phyloP scores from a whole-genome alignment of 345 rosid species.

The Salix exigua region DNA sequence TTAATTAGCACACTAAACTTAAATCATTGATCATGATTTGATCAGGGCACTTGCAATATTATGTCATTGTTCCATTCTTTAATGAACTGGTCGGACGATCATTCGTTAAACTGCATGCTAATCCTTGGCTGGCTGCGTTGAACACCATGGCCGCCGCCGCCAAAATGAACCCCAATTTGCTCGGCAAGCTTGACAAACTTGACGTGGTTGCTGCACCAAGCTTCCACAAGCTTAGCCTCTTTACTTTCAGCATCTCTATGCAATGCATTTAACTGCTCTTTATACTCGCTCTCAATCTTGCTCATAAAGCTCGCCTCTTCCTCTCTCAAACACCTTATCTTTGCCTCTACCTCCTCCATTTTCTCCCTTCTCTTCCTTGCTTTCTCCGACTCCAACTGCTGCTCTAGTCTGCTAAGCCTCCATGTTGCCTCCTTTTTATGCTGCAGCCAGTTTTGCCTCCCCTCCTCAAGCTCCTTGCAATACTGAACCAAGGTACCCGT shows the following conservation, averaged over 20 bases:
- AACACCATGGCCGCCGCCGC: background rate
- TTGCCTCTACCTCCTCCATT: constrained; percentile 79
- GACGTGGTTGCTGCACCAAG: constrained; percentile 21
- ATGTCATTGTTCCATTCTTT: background rate
- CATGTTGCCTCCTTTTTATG: constrained; percentile 94
- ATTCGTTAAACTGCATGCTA: background rate
- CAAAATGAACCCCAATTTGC: constrained; percentile 17
- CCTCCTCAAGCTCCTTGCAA: constrained; percentile 91
- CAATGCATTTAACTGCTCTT: constrained; percentile 59
- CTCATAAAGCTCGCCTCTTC: constrained; percentile 69
- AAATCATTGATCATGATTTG: too few species aligned
- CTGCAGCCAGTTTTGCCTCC: constrained; percentile 66
- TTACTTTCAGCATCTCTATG: constrained; percentile 79
- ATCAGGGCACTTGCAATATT: too few species aligned
- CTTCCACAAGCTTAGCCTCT: constrained; percentile 37
- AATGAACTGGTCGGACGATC: background rate
- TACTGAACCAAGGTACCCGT: constrained; percentile 64
- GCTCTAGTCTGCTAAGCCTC: constrained; percentile 86
- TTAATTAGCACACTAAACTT: too few species aligned
- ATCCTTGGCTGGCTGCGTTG: background rate
- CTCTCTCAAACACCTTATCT: constrained; percentile 81
- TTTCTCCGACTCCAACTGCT: constrained; percentile 94
- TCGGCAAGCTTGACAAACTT: constrained; percentile 19
- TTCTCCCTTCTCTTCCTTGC: constrained; percentile 70
- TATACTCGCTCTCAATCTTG: constrained; percentile 72